Evolutionary conservation across 2,329 filamentous ascomycete genomes (phyloP).

Genomic region (Fusarium sp.): DNA sequence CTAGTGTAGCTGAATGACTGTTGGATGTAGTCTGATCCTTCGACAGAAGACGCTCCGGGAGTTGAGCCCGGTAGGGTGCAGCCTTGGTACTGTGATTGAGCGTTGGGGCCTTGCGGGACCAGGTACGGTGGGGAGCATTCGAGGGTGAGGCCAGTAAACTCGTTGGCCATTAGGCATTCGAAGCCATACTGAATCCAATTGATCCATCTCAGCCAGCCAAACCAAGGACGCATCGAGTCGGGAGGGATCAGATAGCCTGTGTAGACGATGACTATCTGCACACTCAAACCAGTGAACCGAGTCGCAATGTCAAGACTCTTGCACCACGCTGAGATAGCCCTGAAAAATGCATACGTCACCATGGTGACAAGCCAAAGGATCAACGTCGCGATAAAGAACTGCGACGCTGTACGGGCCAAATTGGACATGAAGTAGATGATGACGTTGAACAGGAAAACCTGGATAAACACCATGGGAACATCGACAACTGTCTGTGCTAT

Average conservation of each 20-base stretch:
- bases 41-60: constrained; percentile 59
- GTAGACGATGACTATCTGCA: constrained; percentile 75
- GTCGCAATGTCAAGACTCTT: constrained; percentile 74
- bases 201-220: constrained; percentile 80
- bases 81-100: constrained; percentile 57
- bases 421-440: constrained; percentile 84
- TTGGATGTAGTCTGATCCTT: constrained; percentile 68
- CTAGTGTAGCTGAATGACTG: constrained; percentile 66
- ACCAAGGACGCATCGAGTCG: constrained; percentile 63
- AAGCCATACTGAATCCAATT: constrained; percentile 77
- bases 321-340: constrained; percentile 69
- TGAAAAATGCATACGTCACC: constrained; percentile 69
- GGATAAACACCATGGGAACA: constrained; percentile 71
- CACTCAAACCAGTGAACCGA: constrained; percentile 65
- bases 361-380: constrained; percentile 71
- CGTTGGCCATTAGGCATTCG: constrained; percentile 75
- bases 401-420: constrained; percentile 72
- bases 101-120: constrained; percentile 60
- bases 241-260: constrained; percentile 74
- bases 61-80: constrained; percentile 65
- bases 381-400: constrained; percentile 75
- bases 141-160: constrained; percentile 69
- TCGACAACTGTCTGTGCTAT: constrained; percentile 70
- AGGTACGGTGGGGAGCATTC: constrained; percentile 69
- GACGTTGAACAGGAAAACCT: constrained; percentile 76